These are phyloP conservation scores for Colletotrichum gigasporum DNA, from an alignment of 2,329 filamentous ascomycete genomes.

Conservation along the genomic window DNA sequence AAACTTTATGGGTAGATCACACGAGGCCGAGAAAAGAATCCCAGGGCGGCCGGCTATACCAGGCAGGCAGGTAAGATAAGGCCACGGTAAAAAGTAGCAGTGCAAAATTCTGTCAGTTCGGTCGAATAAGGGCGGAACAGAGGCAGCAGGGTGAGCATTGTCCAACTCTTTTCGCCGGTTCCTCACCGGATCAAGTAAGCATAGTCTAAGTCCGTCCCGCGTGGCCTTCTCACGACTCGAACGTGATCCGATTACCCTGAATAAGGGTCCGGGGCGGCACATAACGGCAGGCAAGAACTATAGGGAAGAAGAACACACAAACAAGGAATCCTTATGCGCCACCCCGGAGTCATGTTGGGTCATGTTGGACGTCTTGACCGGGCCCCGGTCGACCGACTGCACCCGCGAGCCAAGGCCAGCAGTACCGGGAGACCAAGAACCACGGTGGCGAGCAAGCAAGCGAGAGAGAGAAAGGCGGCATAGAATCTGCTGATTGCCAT, in stretches of 20 bases:
- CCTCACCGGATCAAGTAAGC: background rate
- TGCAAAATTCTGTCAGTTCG: background rate
- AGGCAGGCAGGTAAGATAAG: background rate
- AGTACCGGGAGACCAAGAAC: background rate
- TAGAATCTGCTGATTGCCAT: slow-evolving; percentile 11
- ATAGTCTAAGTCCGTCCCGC: background rate
- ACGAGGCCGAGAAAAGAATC: slow-evolving; percentile 5
- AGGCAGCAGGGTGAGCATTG: background rate
- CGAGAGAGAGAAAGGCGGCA: background rate
- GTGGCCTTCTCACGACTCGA: slow-evolving; percentile 4
- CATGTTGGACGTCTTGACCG: no score
- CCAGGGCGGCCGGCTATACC: background rate
- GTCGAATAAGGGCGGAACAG: background rate
- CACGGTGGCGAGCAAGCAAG: no score
- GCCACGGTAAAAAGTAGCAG: background rate
- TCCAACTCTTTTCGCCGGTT: background rate
- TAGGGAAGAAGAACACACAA: background rate
- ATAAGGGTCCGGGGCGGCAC: background rate
- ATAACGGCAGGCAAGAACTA: slow-evolving; percentile 5
- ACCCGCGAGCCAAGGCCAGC: background rate
- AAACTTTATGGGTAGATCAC: slow-evolving; percentile 17
- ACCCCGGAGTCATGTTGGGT: slow-evolving; percentile 13
- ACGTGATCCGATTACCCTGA: background rate
- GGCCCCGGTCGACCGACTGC: background rate
- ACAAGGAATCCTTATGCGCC: slow-evolving; percentile 3